Base-by-base conservation (phyloP, 2,329 filamentous ascomycete genomes). In the Malbranchea zuffiana region DNA sequence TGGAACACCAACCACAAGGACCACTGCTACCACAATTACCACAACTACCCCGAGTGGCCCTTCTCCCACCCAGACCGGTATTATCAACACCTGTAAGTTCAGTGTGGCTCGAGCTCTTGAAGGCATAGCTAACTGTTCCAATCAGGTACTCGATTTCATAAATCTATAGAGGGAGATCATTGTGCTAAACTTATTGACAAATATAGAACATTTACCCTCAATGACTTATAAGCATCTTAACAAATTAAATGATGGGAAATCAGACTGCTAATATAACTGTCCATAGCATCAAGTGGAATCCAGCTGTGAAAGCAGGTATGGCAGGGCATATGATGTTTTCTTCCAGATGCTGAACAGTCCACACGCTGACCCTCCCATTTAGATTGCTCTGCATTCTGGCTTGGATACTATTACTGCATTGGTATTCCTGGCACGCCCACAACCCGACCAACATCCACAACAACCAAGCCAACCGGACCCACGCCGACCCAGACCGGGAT, bases 401-500 rank as follows among this genome's bases (percentile, higher is more conserved):
- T 30, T 12, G 24, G 20, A 4, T 34, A 25, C 10, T 24, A 16
- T 15, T 13, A 24, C 19, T 25, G 20, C 12, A 12, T 28, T n/a
- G 33, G 24, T 6, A 26, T 31, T 15, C 27, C 34, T 2, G 32
- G 32, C 4, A 41, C 33, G 11, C 39, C 39, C 7, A 39, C 35
- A 11, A 11, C 17, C 4, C 17, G 4, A 12, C 34, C 18, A 2
- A 13, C 40, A 11, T 38, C 30, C 3, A 17, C 18, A 1, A 34
- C 33, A 11, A 12, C 13, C 6, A 28, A n/a, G 7, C 15, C 32
- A n/a, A 18, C 17, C 2, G 15, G 19, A 5, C 39, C 16, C 32
- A 43, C 37, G 12, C 46, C 18, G 3, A 42, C 32, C 27, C 46
- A 44, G 37, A 41, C 41, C 11, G 48, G 47, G 1, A 47, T 50